A percentile compares a stretch with the other conserved stretches of the same genome.
These are phyloP conservation scores for Boletus sensibilis DNA, from an alignment of 768 basidiomycete genomes.

Conservation along the genomic window DNA sequence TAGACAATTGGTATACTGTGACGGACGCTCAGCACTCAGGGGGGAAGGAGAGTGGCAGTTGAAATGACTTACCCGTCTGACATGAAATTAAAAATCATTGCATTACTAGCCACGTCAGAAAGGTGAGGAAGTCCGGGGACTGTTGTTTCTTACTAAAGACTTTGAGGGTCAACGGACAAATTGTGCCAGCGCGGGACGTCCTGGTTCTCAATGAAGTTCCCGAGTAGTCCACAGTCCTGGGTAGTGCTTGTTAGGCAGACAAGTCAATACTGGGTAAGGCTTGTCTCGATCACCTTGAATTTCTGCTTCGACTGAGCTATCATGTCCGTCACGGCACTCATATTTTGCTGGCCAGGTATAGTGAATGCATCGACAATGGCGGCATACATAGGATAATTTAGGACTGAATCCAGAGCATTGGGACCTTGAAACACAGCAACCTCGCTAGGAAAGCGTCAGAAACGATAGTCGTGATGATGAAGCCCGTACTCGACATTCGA, in stretches of 20 bases:
- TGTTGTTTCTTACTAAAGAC: conserved; percentile 50
- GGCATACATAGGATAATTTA: conserved; percentile 70
- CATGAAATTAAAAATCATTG: conserved; percentile 74
- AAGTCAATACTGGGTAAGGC: neutral
- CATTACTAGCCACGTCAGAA: conserved; percentile 48
- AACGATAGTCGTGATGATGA: neutral
- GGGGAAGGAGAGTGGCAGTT: neutral
- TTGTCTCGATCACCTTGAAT: conserved; percentile 40
- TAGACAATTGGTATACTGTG: conserved; percentile 73
- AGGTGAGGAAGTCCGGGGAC: neutral
- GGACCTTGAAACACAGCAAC: conserved; percentile 62
- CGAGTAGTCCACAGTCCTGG: conserved; percentile 42
- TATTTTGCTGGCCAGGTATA: conserved; percentile 69
- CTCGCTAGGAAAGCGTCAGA: conserved; percentile 38
- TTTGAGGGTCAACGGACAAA: conserved; percentile 68
- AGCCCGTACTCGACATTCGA: conserved; percentile 46
- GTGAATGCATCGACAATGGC: conserved; percentile 63
- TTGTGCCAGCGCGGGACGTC: conserved; percentile 76
- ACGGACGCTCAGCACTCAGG: neutral
- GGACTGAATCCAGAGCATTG: conserved; percentile 60
- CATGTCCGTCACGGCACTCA: conserved; percentile 51
- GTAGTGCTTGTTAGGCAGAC: neutral
- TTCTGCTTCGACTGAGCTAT: conserved; percentile 52
- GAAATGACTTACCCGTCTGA: conserved; percentile 51
- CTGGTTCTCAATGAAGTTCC: conserved; percentile 81